Conservation (phyloP, 2,329 filamentous ascomycete genomes). For the Talaromyces sp. region DNA sequence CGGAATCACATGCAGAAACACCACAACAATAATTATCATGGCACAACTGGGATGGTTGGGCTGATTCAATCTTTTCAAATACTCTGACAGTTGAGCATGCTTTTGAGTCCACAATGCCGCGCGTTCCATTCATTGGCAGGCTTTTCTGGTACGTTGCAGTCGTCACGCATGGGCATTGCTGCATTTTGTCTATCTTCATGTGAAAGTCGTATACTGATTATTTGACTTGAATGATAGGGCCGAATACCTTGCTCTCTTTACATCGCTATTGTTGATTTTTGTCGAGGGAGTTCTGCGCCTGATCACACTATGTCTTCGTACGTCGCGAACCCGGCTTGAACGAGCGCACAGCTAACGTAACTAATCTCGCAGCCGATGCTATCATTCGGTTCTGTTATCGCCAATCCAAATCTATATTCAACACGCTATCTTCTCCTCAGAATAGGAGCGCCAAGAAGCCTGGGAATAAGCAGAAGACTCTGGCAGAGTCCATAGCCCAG, state of each 20-base stretch:
- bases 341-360: constrained; percentile 16
- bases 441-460: constrained; percentile 64
- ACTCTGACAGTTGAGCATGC: background rate
- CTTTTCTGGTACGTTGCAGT: constrained; percentile 45
- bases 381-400: constrained; percentile 79
- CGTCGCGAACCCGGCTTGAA: constrained; percentile 28
- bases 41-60: background rate
- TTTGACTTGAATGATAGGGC: constrained; percentile 45
- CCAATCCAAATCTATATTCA: constrained; percentile 77
- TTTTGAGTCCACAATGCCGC: constrained; percentile 42
- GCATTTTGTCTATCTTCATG: constrained; percentile 4
- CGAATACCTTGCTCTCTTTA: constrained; percentile 83
- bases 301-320: constrained; percentile 82
- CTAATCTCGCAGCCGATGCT: constrained; percentile 57
- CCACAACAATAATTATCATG: background rate
- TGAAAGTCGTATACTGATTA: background rate
- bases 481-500: constrained; percentile 74
- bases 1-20: background rate
- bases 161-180: background rate
- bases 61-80: background rate
- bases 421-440: constrained; percentile 67
- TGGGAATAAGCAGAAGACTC: constrained; percentile 63
- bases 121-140: constrained; percentile 60
- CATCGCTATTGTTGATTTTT: constrained; percentile 76
- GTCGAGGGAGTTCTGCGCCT: constrained; percentile 80